phyloP scores from a whole-genome alignment of 192 early-diverging fungal species.

The Coemansia sp. region DNA sequence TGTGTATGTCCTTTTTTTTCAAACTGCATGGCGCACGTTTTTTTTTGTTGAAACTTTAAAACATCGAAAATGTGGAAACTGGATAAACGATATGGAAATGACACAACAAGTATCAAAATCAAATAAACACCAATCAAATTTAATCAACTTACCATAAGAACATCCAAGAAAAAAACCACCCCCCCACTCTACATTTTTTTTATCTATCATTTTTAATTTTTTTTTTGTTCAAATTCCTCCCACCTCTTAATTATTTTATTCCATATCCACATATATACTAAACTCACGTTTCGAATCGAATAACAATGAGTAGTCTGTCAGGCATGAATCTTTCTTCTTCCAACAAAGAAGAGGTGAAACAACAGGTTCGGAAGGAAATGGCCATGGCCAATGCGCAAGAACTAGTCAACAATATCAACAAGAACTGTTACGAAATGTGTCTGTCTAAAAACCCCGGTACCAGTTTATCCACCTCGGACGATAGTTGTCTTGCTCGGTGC shows the following conservation, averaged over 20 bases:
- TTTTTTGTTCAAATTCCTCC: too few species aligned
- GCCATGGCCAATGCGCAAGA: conserved; percentile 83
- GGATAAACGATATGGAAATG: too few species aligned
- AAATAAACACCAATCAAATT: too few species aligned
- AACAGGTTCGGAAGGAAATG: conserved; percentile 73
- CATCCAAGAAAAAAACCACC: too few species aligned
- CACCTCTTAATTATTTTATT: too few species aligned
- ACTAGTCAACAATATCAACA: conserved; percentile 84
- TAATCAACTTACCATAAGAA: too few species aligned
- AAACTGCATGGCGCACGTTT: not conserved
- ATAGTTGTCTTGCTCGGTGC: conserved; percentile 78
- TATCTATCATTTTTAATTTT: too few species aligned
- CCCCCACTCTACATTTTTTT: too few species aligned
- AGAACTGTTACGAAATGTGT: conserved; percentile 85
- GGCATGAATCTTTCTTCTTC: not conserved
- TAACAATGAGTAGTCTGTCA: conserved; percentile 9
- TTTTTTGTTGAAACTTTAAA: conserved; percentile 6
- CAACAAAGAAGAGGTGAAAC: conserved; percentile 74
- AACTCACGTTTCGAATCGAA: too few species aligned
- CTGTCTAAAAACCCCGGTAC: conserved; percentile 68
- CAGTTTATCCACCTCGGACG: conserved; percentile 66
- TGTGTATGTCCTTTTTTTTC: too few species aligned
- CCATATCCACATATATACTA: too few species aligned
- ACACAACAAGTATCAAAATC: too few species aligned
- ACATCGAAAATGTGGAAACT: not conserved